Evolutionary conservation across 2,329 filamentous ascomycete species (phyloP).

Genomic region (Ophiostoma himal-ulmi): DNA sequence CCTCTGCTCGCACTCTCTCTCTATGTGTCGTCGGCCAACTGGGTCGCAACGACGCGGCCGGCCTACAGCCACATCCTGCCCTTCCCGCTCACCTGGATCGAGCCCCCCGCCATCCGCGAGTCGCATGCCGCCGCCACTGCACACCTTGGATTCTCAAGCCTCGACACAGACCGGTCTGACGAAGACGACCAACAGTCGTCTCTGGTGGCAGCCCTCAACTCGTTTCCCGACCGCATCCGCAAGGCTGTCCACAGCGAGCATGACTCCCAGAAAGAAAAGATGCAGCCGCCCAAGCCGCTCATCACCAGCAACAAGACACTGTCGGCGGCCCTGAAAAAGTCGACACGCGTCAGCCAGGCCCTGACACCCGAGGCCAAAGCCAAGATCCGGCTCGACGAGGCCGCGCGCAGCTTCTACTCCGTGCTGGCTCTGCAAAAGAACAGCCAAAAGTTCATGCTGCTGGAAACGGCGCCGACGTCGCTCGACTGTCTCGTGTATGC

Average conservation of each 20-base stretch:
- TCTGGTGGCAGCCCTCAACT: slow-evolving; percentile 20
- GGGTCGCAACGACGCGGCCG: slow-evolving; percentile 67
- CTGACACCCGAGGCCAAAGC: slow-evolving; percentile 66
- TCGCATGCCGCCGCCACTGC: slow-evolving; percentile 65
- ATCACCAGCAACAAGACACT: slow-evolving; percentile 5
- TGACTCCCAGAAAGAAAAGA: background rate
- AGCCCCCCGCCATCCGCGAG: slow-evolving; percentile 67
- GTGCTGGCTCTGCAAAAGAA: slow-evolving; percentile 59
- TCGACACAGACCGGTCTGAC: slow-evolving; percentile 49
- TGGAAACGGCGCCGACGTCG: slow-evolving; percentile 47
- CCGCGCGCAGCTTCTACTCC: slow-evolving; percentile 65
- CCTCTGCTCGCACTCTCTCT: slow-evolving; percentile 79
- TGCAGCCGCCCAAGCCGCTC: background rate
- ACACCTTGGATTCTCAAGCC: slow-evolving; percentile 60
- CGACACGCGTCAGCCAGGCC: slow-evolving; percentile 44
- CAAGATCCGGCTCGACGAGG: slow-evolving; percentile 67
- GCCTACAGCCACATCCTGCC: slow-evolving; percentile 74
- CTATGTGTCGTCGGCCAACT: slow-evolving; percentile 87
- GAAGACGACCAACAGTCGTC: slow-evolving; percentile 35
- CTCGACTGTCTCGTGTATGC: slow-evolving; percentile 77
- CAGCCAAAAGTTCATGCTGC: background rate
- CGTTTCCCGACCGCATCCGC: slow-evolving; percentile 25
- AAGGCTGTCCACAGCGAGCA: slow-evolving; percentile 5
- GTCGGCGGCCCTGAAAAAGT: background rate
- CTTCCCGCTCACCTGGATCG: slow-evolving; percentile 82